phyloP scores from a whole-genome alignment of 2,329 filamentous ascomycete genomes.

The Clonostachys rosea region DNA sequence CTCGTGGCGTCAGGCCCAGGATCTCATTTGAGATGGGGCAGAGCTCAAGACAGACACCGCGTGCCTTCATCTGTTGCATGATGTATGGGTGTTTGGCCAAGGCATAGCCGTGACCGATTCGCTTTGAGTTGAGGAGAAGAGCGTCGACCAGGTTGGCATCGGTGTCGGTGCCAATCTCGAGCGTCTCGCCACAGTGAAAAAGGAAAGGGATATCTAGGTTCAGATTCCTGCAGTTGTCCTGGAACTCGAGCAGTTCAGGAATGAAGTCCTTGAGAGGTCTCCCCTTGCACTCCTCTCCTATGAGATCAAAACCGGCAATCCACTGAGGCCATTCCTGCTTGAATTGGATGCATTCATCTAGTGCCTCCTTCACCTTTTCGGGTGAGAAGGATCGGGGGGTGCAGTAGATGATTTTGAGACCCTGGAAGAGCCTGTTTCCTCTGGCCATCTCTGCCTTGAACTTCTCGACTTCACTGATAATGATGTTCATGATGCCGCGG shows the following conservation, averaged over 20 bases:
- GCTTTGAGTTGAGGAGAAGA: conserved; percentile 58
- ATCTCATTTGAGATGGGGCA: conserved; percentile 78
- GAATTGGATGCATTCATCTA: conserved; percentile 57
- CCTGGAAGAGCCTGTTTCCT: conserved; percentile 36
- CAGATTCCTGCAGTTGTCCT: conserved; percentile 38
- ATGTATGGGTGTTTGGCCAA: conserved; percentile 61
- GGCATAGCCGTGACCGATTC: conserved; percentile 72
- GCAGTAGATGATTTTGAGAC: conserved; percentile 68
- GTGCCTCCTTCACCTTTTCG: conserved; percentile 39
- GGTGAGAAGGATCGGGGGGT: conserved; percentile 57
- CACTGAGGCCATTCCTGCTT: conserved; percentile 51
- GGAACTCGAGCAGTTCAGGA: conserved; percentile 51
- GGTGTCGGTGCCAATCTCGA: conserved; percentile 58
- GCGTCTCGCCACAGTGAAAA: conserved; percentile 73
- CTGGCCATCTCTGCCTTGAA: conserved; percentile 32
- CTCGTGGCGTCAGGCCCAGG: conserved; percentile 61
- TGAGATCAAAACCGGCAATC: conserved; percentile 67
- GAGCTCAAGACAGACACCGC: conserved; percentile 66
- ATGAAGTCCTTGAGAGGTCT: conserved; percentile 52
- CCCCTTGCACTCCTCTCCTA: conserved; percentile 62
- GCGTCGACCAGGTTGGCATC: conserved; percentile 69
- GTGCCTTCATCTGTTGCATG: conserved; percentile 59
- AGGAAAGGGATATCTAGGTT: conserved; percentile 62
- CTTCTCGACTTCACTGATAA: conserved; percentile 45
- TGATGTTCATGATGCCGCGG: conserved; percentile 54